These are phyloP conservation scores for Aphanomyces cochlioides DNA, from an alignment of 352 stramenopile species.

Conservation along the genomic window DNA sequence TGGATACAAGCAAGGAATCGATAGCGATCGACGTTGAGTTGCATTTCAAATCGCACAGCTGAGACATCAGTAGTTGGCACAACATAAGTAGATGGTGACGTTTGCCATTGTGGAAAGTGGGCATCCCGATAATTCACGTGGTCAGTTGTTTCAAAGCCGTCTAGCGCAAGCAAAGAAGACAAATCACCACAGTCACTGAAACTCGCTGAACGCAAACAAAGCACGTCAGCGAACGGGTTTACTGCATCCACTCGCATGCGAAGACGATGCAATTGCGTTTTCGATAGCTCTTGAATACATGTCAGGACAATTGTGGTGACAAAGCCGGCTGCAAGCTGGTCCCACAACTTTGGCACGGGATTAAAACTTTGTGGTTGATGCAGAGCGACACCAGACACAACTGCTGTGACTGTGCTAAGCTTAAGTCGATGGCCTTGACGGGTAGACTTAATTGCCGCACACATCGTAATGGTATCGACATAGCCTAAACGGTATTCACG, in stretches of 20 bases:
- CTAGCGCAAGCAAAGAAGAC: constrained; percentile 46
- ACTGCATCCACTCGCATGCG: constrained; percentile 59
- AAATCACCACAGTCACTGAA: constrained; percentile 51
- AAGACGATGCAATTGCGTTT: constrained; percentile 44
- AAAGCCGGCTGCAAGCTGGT: constrained; percentile 62
- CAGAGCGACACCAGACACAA: constrained; percentile 34
- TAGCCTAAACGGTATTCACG: constrained; percentile 44
- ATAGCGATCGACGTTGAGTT: constrained; percentile 46
- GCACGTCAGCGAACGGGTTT: constrained; percentile 69
- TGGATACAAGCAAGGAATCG: constrained; percentile 52
- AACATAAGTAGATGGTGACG: constrained; percentile 18
- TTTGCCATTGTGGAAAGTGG: constrained; percentile 47
- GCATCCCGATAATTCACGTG: constrained; percentile 50
- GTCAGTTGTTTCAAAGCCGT: constrained; percentile 58
- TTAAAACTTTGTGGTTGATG: not conserved
- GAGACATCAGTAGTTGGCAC: constrained; percentile 27
- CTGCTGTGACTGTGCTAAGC: constrained; percentile 49
- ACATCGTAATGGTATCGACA: constrained; percentile 49
- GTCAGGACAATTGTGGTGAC: constrained; percentile 62
- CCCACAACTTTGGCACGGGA: constrained; percentile 60
- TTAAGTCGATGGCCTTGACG: constrained; percentile 32
- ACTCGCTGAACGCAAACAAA: constrained; percentile 54
- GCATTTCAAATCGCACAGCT: constrained; percentile 48
- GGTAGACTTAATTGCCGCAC: constrained; percentile 42
- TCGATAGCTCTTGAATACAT: constrained; percentile 44